Percentiles rank a stretch among this genome's conserved stretches.
These are phyloP conservation scores for Cordia subcordata DNA, from an alignment of 257 asterid genomes.

Conservation along the genomic window DNA sequence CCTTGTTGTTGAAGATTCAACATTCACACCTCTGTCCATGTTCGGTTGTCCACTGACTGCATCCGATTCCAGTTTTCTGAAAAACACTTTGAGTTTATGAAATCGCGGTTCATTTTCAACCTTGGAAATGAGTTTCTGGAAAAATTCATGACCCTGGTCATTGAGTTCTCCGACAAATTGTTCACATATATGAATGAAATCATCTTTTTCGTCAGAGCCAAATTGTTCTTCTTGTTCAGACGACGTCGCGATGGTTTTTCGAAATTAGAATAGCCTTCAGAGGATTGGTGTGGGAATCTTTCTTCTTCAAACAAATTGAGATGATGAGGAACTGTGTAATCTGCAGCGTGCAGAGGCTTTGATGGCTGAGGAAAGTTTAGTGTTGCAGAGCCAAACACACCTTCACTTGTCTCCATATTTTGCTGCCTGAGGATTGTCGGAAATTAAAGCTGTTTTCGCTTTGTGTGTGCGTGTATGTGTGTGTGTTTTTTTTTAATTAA, in stretches of 20 bases:
- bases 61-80: conserved; percentile 7
- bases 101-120: conserved; percentile 10
- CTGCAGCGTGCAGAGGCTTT: too few species aligned
- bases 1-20: not conserved
- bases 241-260: not conserved
- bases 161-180: conserved; percentile 19
- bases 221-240: not conserved
- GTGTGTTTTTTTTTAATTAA: too few species aligned
- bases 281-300: not conserved
- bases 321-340: too few species aligned
- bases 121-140: conserved; percentile 21
- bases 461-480: too few species aligned
- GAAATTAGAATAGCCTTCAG: not conserved
- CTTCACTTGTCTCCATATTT: too few species aligned
- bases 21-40: conserved; percentile 3
- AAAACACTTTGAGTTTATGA: conserved; percentile 12
- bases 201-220: conserved; percentile 8
- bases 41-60: not conserved
- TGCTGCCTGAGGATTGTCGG: too few species aligned
- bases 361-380: too few species aligned
- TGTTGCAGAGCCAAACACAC: too few species aligned
- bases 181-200: conserved; percentile 1
- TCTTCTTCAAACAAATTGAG: not conserved
- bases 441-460: too few species aligned
- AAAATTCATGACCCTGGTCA: conserved; percentile 21